Evolutionary conservation across 2,329 filamentous ascomycete genomes (phyloP).

Genomic region (Exophiala sp.): DNA sequence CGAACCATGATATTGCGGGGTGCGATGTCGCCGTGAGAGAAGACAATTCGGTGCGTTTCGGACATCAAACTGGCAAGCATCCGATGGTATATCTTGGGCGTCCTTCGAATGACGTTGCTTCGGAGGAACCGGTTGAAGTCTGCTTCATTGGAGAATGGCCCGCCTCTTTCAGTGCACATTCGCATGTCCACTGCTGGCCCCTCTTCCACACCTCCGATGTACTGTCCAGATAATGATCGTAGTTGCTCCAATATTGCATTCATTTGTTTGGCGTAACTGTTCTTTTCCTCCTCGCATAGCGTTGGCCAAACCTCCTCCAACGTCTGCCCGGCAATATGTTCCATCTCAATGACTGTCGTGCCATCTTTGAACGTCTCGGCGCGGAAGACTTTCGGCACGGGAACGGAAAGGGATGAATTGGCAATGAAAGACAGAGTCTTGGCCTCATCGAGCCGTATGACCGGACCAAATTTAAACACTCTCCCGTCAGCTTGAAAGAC

Average conservation of each 20-base stretch:
- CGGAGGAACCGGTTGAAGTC: conserved; percentile 7
- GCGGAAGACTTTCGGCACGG: not conserved
- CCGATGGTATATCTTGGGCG: not conserved
- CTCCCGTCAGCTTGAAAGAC: not conserved
- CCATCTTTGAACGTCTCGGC: not conserved
- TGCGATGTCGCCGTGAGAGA: conserved; percentile 28
- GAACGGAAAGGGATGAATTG: not conserved
- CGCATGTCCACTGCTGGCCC: conserved; percentile 1
- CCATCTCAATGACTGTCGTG: not conserved
- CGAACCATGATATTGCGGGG: conserved; percentile 27
- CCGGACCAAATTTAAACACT: not conserved
- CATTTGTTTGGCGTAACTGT: conserved; percentile 6
- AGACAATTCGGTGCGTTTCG: conserved; percentile 25
- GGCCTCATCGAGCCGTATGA: not conserved
- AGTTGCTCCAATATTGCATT: conserved; percentile 3
- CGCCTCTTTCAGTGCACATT: not conserved
- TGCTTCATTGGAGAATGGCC: conserved; percentile 1
- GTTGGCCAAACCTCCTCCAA: not conserved
- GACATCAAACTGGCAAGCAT: no score
- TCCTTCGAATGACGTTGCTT: not conserved
- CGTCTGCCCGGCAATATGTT: not conserved
- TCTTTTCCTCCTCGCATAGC: conserved; percentile 2
- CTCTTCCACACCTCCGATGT: conserved; percentile 4
- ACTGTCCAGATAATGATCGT: conserved; percentile 3
- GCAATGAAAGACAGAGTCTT: not conserved